Conservation (phyloP, 345 rosid genomes). For the Heritiera fomes region DNA sequence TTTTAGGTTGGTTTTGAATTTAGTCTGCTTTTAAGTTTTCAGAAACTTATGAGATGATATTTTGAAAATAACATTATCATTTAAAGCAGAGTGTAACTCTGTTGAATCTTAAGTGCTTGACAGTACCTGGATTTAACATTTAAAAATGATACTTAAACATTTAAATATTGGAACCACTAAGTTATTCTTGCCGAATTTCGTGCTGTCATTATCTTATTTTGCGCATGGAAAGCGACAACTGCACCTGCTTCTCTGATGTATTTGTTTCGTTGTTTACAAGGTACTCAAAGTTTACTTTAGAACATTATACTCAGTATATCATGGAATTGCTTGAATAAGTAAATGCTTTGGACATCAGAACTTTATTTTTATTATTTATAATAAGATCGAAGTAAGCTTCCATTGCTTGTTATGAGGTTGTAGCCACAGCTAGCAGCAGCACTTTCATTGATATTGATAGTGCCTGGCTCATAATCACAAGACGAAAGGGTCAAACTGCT, state of each 20-base stretch:
- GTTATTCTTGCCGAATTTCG: background rate
- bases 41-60: background rate
- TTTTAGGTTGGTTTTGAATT: background rate
- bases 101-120: background rate
- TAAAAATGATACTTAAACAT: background rate
- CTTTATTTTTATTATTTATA: slow-evolving; percentile 5
- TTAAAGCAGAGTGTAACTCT: slow-evolving; percentile 2
- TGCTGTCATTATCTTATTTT: background rate
- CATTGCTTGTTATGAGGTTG: slow-evolving; percentile 2
- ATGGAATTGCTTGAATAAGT: background rate
- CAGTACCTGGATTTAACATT: background rate
- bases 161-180: background rate
- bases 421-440: no score
- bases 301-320: background rate
- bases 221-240: background rate
- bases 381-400: background rate
- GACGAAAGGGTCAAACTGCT: no score
- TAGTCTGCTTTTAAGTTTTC: slow-evolving; percentile 13
- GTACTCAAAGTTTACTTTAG: background rate
- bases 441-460: no score
- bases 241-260: background rate
- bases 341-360: background rate
- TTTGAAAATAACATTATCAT: background rate
- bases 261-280: background rate
- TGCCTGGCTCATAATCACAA: no score